Conservation (phyloP, 2,329 filamentous ascomycete genomes). For the Thielaviopsis euricoi region DNA sequence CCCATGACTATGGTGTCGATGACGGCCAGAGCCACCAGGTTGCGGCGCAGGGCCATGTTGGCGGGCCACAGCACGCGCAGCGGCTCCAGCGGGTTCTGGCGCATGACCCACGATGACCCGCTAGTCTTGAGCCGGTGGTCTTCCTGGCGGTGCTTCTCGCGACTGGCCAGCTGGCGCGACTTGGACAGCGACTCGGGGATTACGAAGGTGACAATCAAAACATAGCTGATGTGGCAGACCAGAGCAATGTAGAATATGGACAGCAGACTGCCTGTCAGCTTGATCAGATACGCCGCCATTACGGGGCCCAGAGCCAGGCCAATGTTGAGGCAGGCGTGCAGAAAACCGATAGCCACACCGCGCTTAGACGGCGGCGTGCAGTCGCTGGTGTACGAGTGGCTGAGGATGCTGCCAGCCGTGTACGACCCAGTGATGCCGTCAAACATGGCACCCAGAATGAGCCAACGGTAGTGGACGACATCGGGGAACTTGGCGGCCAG, state of each 20-base stretch:
- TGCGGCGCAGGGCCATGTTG: slow-evolving; percentile 46
- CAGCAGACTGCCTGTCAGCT: slow-evolving; percentile 56
- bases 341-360: slow-evolving; percentile 71
- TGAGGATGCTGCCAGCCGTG: slow-evolving; percentile 59
- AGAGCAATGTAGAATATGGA: slow-evolving; percentile 75
- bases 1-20: slow-evolving; percentile 74
- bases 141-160: slow-evolving; percentile 44
- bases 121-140: slow-evolving; percentile 15
- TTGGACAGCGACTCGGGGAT: slow-evolving; percentile 75
- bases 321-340: slow-evolving; percentile 75
- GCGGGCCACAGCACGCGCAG: slow-evolving; percentile 39
- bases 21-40: slow-evolving; percentile 64
- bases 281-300: slow-evolving; percentile 63
- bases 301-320: slow-evolving; percentile 82
- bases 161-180: slow-evolving; percentile 51
- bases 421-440: slow-evolving; percentile 85
- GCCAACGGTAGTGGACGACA: slow-evolving; percentile 55
- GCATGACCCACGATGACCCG: slow-evolving; percentile 18
- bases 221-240: slow-evolving; percentile 55
- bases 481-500: slow-evolving; percentile 62
- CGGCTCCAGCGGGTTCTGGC: slow-evolving; percentile 56
- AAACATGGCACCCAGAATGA: slow-evolving; percentile 58
- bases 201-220: slow-evolving; percentile 51
- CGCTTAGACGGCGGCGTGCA: slow-evolving; percentile 68
- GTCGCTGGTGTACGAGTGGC: slow-evolving; percentile 77